Evolutionary conservation across 2,329 filamentous ascomycete species (phyloP).

Genomic region (Dactylellina haptotyla): DNA sequence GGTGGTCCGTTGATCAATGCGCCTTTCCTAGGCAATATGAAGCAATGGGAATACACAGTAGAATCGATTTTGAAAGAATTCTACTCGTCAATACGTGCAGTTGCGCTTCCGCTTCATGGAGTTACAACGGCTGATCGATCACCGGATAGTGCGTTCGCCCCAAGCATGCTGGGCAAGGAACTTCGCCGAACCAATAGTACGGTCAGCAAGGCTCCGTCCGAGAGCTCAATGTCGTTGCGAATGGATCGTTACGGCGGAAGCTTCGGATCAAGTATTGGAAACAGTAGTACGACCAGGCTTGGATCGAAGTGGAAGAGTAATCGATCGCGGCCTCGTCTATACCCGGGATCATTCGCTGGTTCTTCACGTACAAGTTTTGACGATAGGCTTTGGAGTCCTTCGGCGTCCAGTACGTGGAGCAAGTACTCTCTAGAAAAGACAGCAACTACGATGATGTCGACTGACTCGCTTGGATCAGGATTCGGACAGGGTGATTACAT

Average conservation of each 20-base stretch:
- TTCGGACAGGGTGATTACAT: slow-evolving; percentile 84
- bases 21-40: slow-evolving; percentile 77
- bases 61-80: slow-evolving; percentile 92
- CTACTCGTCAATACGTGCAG: slow-evolving; percentile 86
- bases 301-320: slow-evolving; percentile 83
- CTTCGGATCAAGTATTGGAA: slow-evolving; percentile 54
- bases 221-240: slow-evolving; percentile 61
- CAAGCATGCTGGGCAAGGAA: slow-evolving; percentile 36
- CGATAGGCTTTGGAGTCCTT: slow-evolving; percentile 91
- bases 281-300: slow-evolving; percentile 59
- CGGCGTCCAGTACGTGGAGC: slow-evolving; percentile 92
- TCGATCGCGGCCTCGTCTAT: slow-evolving; percentile 79
- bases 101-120: slow-evolving; percentile 86
- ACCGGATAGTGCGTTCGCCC: slow-evolving; percentile 30
- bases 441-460: slow-evolving; percentile 82
- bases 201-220: slow-evolving; percentile 90
- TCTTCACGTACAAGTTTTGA: slow-evolving; percentile 95
- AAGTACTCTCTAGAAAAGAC: slow-evolving; percentile 91
- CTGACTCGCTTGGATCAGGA: slow-evolving; percentile 85
- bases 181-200: slow-evolving; percentile 79
- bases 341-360: slow-evolving; percentile 81
- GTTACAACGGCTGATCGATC: slow-evolving; percentile 61
- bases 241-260: slow-evolving; percentile 58
- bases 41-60: slow-evolving; percentile 86
- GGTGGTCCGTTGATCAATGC: slow-evolving; percentile 81